Conservation (phyloP, 1,139 yeast species). For the Torulaspora pretoriensis region DNA sequence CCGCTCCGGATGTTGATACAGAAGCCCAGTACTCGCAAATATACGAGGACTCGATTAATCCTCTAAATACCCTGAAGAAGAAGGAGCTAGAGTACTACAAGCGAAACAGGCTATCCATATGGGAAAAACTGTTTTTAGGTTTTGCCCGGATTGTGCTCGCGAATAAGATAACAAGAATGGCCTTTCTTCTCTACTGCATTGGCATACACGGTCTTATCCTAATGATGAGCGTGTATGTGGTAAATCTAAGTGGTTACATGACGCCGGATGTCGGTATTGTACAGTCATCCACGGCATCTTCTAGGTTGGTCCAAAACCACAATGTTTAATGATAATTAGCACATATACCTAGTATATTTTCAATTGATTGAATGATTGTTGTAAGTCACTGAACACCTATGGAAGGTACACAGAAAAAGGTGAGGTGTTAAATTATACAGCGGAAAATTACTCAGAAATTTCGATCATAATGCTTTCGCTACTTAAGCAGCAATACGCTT, state of each 20-base stretch:
- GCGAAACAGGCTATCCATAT: slow-evolving; percentile 64
- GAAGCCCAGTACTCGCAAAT: slow-evolving; percentile 57
- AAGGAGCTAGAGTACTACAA: slow-evolving; percentile 70
- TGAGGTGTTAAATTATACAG: slow-evolving; percentile 19
- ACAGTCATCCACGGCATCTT: slow-evolving; percentile 16
- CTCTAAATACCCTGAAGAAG: slow-evolving; percentile 77
- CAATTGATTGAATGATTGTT: slow-evolving; percentile 2
- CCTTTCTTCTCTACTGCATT: slow-evolving; percentile 69
- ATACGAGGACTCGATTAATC: slow-evolving; percentile 79
- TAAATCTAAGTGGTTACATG: slow-evolving; percentile 44
- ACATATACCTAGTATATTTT: not conserved
- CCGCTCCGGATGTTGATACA: slow-evolving; percentile 37
- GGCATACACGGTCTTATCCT: slow-evolving; percentile 73
- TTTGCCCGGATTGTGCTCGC: slow-evolving; percentile 72
- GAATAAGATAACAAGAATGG: slow-evolving; percentile 65
- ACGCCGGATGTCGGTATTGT: slow-evolving; percentile 47
- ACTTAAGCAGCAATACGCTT: slow-evolving; percentile 58
- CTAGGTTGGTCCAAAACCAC: slow-evolving; percentile 1
- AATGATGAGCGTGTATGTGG: slow-evolving; percentile 57
- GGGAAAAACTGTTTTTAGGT: slow-evolving; percentile 73
- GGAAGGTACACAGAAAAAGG: slow-evolving; percentile 10
- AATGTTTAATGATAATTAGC: slow-evolving; percentile 3
- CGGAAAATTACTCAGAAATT: slow-evolving; percentile 16
- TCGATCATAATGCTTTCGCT: slow-evolving; percentile 14
- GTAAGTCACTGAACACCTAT: slow-evolving; percentile 3